A percentile compares a stretch with the other conserved stretches of the same genome.
Conservation (phyloP, 2,329 filamentous ascomycete genomes). For the Neonectria coccinea region DNA sequence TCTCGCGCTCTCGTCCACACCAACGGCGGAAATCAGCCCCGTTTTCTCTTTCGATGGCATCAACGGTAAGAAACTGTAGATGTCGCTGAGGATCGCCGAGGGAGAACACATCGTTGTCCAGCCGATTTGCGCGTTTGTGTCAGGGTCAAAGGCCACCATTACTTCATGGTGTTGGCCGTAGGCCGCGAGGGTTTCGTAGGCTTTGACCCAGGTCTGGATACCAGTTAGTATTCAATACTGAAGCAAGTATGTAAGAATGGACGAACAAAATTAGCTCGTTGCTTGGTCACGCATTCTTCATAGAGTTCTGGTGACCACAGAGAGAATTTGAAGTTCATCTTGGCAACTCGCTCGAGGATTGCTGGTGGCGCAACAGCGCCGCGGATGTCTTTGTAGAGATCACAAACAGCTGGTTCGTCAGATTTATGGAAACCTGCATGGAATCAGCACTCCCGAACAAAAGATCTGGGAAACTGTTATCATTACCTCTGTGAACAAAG, state of each 20-base stretch:
- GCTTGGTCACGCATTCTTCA: conserved; percentile 42
- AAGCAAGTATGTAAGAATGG: rapidly evolving
- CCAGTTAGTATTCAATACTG: background rate
- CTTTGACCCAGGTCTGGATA: conserved; percentile 30
- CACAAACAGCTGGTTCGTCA: conserved; percentile 5
- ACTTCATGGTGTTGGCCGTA: conserved; percentile 35
- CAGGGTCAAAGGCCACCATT: conserved; percentile 40
- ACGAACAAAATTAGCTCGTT: conserved; percentile 36
- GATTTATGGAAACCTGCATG: conserved; percentile 25
- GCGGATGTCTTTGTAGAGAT: conserved; percentile 38
- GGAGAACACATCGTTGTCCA: conserved; percentile 43
- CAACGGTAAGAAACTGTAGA: conserved; percentile 35
- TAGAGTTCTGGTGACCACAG: conserved; percentile 40
- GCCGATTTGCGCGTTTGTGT: conserved; percentile 41
- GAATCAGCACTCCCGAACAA: background rate
- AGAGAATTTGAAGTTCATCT: conserved; percentile 32
- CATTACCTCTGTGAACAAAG: conserved; percentile 33
- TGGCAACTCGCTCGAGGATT: conserved; percentile 36
- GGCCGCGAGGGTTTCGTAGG: conserved; percentile 34
- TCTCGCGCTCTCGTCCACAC: conserved; percentile 35
- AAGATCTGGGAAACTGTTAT: rapidly evolving
- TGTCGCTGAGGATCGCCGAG: background rate
- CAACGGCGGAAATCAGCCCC: conserved; percentile 40
- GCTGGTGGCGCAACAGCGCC: conserved; percentile 22
- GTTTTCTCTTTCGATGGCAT: conserved; percentile 37